A percentile compares a stretch with the other conserved stretches of the same genome.
Conservation (phyloP, 495 filamentous ascomycete species). For the Parmelia sp. region DNA sequence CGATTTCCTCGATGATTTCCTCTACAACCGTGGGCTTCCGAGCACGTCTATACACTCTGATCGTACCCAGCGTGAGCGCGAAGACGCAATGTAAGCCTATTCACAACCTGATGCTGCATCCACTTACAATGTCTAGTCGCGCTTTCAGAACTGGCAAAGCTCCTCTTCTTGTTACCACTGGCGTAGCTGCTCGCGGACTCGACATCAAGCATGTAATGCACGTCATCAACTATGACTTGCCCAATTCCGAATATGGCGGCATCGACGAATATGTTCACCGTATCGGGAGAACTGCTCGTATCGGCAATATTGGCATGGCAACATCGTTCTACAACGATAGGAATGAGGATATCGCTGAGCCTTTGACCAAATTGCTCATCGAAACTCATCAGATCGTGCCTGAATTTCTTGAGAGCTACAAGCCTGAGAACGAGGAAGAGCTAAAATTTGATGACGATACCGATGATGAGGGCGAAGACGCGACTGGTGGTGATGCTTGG, state of each 20-base stretch:
- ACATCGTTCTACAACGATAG: conserved; percentile 79
- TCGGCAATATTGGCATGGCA: conserved; percentile 79
- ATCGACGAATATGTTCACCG: conserved; percentile 92
- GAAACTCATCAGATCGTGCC: conserved; percentile 74
- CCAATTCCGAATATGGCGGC: conserved; percentile 61
- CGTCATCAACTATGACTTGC: conserved; percentile 90
- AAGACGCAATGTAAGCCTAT: conserved; percentile 76
- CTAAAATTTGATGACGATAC: conserved; percentile 58
- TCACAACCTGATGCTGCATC: not conserved
- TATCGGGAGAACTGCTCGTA: conserved; percentile 92
- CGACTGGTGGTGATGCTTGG: conserved; percentile 27
- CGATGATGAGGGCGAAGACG: conserved; percentile 42
- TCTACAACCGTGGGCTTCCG: conserved; percentile 73
- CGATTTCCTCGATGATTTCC: conserved; percentile 78
- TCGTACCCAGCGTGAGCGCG: conserved; percentile 85
- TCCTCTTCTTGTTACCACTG: conserved; percentile 80
- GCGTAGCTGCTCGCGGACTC: conserved; percentile 80
- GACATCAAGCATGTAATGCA: conserved; percentile 83
- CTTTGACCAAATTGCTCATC: conserved; percentile 69
- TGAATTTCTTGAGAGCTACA: conserved; percentile 65
- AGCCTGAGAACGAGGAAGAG: conserved; percentile 46
- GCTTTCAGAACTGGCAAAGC: conserved; percentile 66
- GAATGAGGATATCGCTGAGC: conserved; percentile 61
- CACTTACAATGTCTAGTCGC: conserved; percentile 45
- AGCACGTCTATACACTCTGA: conserved; percentile 80